These are phyloP conservation scores for Rhizomucor pusillus DNA, from an alignment of 371 early-diverging fungal genomes.

Conservation along the genomic window DNA sequence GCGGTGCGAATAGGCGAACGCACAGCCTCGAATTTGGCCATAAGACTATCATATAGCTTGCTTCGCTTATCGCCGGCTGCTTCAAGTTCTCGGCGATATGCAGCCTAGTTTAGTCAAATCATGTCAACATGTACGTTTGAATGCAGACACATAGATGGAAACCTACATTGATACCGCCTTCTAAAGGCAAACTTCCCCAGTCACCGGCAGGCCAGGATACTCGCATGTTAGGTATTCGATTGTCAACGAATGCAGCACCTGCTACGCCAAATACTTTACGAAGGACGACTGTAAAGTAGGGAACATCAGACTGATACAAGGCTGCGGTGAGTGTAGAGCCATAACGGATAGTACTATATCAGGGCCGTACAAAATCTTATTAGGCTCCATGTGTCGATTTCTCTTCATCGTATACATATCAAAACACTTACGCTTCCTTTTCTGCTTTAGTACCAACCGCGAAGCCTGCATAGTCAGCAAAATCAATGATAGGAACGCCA, in stretches of 20 bases:
- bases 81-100: slow-evolving; percentile 37
- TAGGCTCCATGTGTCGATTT: too few relatives aligned
- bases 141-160: not conserved
- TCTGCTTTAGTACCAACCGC: slow-evolving; percentile 42
- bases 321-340: slow-evolving; percentile 45
- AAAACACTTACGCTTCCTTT: slow-evolving; percentile 41
- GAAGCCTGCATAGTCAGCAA: slow-evolving; percentile 50
- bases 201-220: slow-evolving; percentile 47
- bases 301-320: slow-evolving; percentile 45
- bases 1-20: slow-evolving; percentile 46
- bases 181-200: slow-evolving; percentile 45
- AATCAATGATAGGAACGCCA: slow-evolving; percentile 41
- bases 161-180: slow-evolving; percentile 36
- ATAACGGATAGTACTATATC: slow-evolving; percentile 42
- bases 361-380: not conserved
- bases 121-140: too few relatives aligned
- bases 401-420: too few relatives aligned
- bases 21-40: slow-evolving; percentile 42
- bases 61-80: slow-evolving; percentile 45
- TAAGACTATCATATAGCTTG: slow-evolving; percentile 32
- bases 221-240: slow-evolving; percentile 41
- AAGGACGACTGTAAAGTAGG: slow-evolving; percentile 40
- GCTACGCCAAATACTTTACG: slow-evolving; percentile 52
- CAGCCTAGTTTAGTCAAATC: slow-evolving; percentile 22
- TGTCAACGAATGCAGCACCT: slow-evolving; percentile 49